Percentiles rank a stretch among this genome's conserved stretches.
phyloP scores from a whole-genome alignment of 1,139 yeast genomes.

The Sugiyamaella novakii region DNA sequence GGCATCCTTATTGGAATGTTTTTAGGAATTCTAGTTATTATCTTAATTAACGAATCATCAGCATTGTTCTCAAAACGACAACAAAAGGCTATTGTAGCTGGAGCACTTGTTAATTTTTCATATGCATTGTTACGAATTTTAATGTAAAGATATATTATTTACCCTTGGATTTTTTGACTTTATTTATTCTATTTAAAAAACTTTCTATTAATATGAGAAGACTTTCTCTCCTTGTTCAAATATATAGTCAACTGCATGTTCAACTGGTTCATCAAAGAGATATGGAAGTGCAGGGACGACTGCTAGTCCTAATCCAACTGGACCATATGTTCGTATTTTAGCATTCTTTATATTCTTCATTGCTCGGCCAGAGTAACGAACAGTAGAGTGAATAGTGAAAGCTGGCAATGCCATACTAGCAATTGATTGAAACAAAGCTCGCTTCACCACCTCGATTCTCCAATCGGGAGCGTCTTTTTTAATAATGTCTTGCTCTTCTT shows the following conservation, averaged over 20 bases:
- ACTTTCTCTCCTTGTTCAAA: slow-evolving; percentile 60
- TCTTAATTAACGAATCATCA: slow-evolving; percentile 36
- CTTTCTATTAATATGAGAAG: slow-evolving; percentile 13
- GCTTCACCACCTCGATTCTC: slow-evolving; percentile 63
- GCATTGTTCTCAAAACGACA: slow-evolving; percentile 39
- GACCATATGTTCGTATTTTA: slow-evolving; percentile 62
- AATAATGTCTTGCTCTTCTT: slow-evolving; percentile 44
- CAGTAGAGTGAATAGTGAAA: slow-evolving; percentile 79
- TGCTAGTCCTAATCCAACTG: slow-evolving; percentile 74
- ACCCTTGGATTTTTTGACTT: neutral
- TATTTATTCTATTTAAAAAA: neutral
- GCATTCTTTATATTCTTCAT: slow-evolving; percentile 54
- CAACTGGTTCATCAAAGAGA: slow-evolving; percentile 82
- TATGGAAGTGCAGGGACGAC: slow-evolving; percentile 80
- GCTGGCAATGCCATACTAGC: slow-evolving; percentile 91
- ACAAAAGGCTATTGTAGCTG: slow-evolving; percentile 39
- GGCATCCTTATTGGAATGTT: slow-evolving; percentile 45
- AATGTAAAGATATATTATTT: slow-evolving; percentile 18
- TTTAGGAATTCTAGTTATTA: slow-evolving; percentile 41
- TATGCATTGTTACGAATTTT: slow-evolving; percentile 38
- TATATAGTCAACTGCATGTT: slow-evolving; percentile 62
- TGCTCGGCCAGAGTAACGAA: slow-evolving; percentile 63
- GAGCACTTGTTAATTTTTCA: slow-evolving; percentile 39
- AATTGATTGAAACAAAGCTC: slow-evolving; percentile 76
- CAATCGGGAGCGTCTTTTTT: slow-evolving; percentile 55